A percentile compares a stretch with the other conserved stretches of the same genome.
These are phyloP conservation scores for Chaetomiaceae sp. DNA, from an alignment of 2,329 filamentous ascomycete genomes.

Conservation along the genomic window DNA sequence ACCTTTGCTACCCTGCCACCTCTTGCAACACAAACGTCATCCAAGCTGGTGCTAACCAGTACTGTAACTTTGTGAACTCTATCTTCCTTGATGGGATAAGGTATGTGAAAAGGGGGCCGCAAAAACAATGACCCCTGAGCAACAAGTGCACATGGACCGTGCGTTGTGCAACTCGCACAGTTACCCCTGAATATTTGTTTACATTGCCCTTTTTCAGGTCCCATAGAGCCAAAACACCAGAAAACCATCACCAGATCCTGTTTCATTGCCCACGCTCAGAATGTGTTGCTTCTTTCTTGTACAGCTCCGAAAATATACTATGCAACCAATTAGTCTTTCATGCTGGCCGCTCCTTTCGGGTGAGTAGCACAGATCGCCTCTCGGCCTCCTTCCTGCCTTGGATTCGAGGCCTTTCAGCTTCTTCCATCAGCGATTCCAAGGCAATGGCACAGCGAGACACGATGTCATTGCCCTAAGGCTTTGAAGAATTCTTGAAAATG, in stretches of 20 bases:
- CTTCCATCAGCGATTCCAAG: neutral
- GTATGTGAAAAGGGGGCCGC: too few relatives aligned
- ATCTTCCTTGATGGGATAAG: too few relatives aligned
- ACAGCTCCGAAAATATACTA: too few relatives aligned
- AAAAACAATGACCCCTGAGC: too few relatives aligned
- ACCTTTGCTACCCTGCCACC: too few relatives aligned
- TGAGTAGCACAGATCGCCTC: neutral
- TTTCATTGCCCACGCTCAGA: too few relatives aligned
- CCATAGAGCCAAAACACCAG: neutral
- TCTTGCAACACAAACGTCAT: too few relatives aligned
- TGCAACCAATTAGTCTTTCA: too few relatives aligned
- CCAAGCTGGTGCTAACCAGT: too few relatives aligned
- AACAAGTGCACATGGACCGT: neutral
- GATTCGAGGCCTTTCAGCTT: neutral
- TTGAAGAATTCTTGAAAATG: neutral
- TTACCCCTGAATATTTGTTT: constrained; percentile 9
- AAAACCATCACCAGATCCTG: neutral
- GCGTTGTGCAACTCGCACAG: neutral
- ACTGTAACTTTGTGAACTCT: too few relatives aligned
- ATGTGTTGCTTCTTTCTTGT: neutral
- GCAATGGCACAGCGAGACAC: too few relatives aligned
- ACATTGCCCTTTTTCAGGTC: constrained; percentile 7
- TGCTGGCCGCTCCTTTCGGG: neutral
- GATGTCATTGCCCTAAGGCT: neutral
- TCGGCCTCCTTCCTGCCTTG: neutral